Conservation (phyloP, 2,329 filamentous ascomycete species). For the Fusarium globosum region DNA sequence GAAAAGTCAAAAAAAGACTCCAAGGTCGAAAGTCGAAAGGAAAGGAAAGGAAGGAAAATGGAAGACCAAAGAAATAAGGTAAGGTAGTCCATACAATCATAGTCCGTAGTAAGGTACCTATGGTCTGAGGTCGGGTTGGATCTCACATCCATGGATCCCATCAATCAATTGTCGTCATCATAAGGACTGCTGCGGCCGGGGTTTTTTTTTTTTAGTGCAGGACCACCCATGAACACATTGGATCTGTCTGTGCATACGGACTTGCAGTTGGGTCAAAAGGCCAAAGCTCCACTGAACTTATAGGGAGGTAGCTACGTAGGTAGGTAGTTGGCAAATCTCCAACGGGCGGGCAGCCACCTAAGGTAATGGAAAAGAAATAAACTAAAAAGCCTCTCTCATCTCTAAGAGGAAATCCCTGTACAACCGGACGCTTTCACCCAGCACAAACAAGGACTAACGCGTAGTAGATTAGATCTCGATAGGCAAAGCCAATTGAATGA, state of each 20-base stretch:
- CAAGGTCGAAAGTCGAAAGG: neutral
- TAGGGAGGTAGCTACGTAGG: neutral
- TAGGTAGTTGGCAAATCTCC: neutral
- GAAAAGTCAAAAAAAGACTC: neutral
- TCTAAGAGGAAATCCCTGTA: constrained; percentile 26
- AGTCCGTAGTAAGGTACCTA: neutral
- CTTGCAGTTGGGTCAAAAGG: constrained; percentile 20
- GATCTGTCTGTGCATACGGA: constrained; percentile 22
- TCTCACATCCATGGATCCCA: constrained; percentile 11
- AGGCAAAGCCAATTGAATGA: constrained; percentile 41
- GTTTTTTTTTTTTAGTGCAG: constrained; percentile 25
- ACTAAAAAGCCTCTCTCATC: constrained; percentile 2
- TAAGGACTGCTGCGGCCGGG: constrained; percentile 28
- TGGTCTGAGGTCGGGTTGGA: constrained; percentile 28
- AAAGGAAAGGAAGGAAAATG: constrained; percentile 31
- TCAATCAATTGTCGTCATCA: constrained; percentile 35
- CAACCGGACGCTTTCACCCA: constrained; percentile 4
- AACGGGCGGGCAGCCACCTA: constrained; percentile 1
- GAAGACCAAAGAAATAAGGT: constrained; percentile 26
- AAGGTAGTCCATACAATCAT: neutral
- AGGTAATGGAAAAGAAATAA: constrained; percentile 4
- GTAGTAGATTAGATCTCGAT: constrained; percentile 40
- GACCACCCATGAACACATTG: constrained; percentile 9
- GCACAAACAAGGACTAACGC: constrained; percentile 32
- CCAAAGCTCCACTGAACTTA: constrained; percentile 6